These are phyloP conservation scores for Galeopsis tetrahit DNA, from an alignment of 257 asterid species.

Conservation along the genomic window DNA sequence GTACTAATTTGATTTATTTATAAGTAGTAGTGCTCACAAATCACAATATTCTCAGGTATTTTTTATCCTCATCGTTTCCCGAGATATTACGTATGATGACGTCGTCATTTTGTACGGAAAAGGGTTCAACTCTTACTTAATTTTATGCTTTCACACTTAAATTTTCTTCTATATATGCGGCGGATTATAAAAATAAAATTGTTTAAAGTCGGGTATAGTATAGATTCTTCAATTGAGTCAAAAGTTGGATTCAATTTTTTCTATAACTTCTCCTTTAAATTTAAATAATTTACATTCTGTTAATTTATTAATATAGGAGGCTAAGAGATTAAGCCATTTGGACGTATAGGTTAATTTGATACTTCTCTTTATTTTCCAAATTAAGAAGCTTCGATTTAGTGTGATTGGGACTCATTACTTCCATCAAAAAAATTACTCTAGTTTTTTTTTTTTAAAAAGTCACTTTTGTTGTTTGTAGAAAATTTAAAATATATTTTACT, in stretches of 20 bases:
- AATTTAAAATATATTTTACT: too few relatives aligned
- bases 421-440: too few relatives aligned
- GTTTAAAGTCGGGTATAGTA: slow-evolving; percentile 29
- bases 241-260: slow-evolving; percentile 31
- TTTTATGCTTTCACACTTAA: slow-evolving; percentile 42
- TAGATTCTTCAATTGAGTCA: slow-evolving; percentile 43
- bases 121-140: not conserved
- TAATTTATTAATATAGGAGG: slow-evolving; percentile 4
- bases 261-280: not conserved
- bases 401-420: too few relatives aligned
- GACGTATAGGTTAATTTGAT: not conserved
- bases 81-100: slow-evolving; percentile 15
- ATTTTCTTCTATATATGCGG: slow-evolving; percentile 24
- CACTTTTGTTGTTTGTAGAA: too few relatives aligned
- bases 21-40: too few relatives aligned
- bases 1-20: too few relatives aligned
- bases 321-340: not conserved
- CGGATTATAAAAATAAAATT: slow-evolving; percentile 26
- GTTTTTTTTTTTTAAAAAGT: too few relatives aligned
- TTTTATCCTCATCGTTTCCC: too few relatives aligned
- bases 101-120: slow-evolving; percentile 38
- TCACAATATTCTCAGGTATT: too few relatives aligned
- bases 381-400: not conserved
- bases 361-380: not conserved
- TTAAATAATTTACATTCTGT: not conserved